Percentiles rank a stretch among this genome's conserved stretches.
These are phyloP conservation scores for Hawksworthiomyces lignivorus DNA, from an alignment of 2,329 filamentous ascomycete genomes.

Conservation along the genomic window DNA sequence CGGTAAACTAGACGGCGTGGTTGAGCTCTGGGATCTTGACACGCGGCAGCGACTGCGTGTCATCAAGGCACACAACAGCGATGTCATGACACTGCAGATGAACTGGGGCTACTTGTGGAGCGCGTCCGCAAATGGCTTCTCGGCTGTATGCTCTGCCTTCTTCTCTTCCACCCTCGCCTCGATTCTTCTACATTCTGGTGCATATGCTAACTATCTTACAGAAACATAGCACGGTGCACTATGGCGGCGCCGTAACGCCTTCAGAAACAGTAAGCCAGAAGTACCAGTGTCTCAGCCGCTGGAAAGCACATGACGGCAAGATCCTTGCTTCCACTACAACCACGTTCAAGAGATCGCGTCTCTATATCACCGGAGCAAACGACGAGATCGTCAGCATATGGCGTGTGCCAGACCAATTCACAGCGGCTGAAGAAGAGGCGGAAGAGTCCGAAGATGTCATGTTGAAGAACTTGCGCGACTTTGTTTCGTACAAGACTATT, in stretches of 20 bases:
- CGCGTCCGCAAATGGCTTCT: constrained; percentile 79
- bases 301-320: constrained; percentile 69
- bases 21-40: constrained; percentile 96
- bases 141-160: constrained; percentile 53
- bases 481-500: constrained; percentile 86
- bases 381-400: constrained; percentile 85
- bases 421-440: constrained; percentile 27
- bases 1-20: constrained; percentile 76
- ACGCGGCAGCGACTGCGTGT: constrained; percentile 84
- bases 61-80: constrained; percentile 70
- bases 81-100: constrained; percentile 81
- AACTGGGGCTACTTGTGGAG: constrained; percentile 80
- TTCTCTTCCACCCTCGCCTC: not conserved
- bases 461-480: constrained; percentile 69
- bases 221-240: constrained; percentile 62
- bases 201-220: too few relatives aligned
- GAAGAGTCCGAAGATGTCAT: constrained; percentile 46
- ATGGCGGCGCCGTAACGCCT: constrained; percentile 45
- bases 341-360: constrained; percentile 60
- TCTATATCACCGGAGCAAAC: constrained; percentile 92
- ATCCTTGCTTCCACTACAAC: constrained; percentile 78
- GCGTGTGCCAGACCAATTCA: constrained; percentile 53
- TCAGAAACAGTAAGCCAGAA: constrained; percentile 49
- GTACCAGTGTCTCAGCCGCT: constrained; percentile 27
- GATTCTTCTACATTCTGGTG: too few relatives aligned